A percentile compares a stretch with the other conserved stretches of the same genome.
These are phyloP conservation scores for Diaporthe citri DNA, from an alignment of 2,329 filamentous ascomycete species.

Conservation along the genomic window DNA sequence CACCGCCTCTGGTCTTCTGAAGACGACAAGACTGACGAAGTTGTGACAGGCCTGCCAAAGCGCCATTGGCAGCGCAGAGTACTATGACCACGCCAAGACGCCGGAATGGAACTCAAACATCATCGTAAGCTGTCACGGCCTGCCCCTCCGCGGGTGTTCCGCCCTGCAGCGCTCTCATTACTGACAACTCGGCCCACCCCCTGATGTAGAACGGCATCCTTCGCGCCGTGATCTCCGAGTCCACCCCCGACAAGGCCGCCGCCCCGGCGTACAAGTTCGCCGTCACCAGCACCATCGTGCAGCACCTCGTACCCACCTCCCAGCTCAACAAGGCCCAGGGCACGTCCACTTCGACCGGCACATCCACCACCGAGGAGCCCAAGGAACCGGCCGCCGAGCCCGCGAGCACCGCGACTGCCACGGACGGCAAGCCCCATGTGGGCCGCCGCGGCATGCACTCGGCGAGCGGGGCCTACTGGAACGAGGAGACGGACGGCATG, in stretches of 20 bases:
- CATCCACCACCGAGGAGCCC: constrained; percentile 67
- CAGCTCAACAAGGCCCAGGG: constrained; percentile 72
- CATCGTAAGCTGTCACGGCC: constrained; percentile 73
- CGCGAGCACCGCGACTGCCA: constrained; percentile 58
- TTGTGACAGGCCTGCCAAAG: constrained; percentile 80
- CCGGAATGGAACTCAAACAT: constrained; percentile 92
- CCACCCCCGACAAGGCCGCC: constrained; percentile 67
- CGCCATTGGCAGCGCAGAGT: constrained; percentile 79
- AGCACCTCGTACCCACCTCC: constrained; percentile 83
- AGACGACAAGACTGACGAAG: constrained; percentile 35
- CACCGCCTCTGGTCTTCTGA: not conserved
- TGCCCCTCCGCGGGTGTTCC: not conserved
- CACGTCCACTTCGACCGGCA: constrained; percentile 60
- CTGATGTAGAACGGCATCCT: constrained; percentile 77
- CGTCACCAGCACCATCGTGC: constrained; percentile 98
- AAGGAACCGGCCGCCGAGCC: constrained; percentile 62
- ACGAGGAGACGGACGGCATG: constrained; percentile 90
- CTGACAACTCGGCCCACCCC: constrained; percentile 33
- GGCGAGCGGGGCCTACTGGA: constrained; percentile 88
- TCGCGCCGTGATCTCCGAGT: constrained; percentile 81
- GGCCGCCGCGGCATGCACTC: constrained; percentile 92
- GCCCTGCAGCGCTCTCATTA: constrained; percentile 34
- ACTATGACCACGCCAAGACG: constrained; percentile 89
- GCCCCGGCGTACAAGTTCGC: constrained; percentile 88
- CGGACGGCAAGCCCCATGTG: constrained; percentile 76